These are phyloP conservation scores for Phytophthora nicotianae DNA, from an alignment of 352 stramenopile species.

Conservation along the genomic window DNA sequence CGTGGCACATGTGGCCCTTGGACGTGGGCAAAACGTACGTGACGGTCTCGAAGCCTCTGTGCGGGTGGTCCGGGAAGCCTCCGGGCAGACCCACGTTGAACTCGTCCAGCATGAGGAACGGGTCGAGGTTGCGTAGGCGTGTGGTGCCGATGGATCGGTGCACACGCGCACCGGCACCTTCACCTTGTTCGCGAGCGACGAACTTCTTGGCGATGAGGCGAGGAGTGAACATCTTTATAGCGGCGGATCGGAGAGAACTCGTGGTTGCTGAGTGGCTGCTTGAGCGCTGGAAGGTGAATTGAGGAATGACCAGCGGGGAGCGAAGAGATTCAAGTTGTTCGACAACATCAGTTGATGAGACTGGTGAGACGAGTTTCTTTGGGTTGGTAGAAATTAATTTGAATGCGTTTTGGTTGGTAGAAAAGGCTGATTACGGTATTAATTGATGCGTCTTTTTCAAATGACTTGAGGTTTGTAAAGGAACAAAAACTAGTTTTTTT, in stretches of 20 bases:
- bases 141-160: conserved; percentile 46
- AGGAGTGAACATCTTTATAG: conserved; percentile 36
- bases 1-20: conserved; percentile 86
- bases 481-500: neutral
- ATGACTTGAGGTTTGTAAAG: too few relatives aligned
- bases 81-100: conserved; percentile 63
- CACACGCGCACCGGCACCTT: conserved; percentile 45
- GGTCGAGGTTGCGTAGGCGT: conserved; percentile 44
- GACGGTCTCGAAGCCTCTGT: conserved; percentile 91
- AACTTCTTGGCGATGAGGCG: conserved; percentile 43
- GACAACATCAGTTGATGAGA: neutral
- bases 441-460: too few relatives aligned
- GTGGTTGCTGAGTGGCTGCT: conserved; percentile 13
- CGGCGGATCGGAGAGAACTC: conserved; percentile 23
- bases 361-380: neutral
- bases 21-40: conserved; percentile 83
- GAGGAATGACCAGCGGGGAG: conserved; percentile 12
- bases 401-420: too few relatives aligned
- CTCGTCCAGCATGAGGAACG: conserved; percentile 68
- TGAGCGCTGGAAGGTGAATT: conserved; percentile 13
- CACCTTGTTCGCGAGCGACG: conserved; percentile 37
- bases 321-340: neutral
- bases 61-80: conserved; percentile 89
- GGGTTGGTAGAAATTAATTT: too few relatives aligned
- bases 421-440: too few relatives aligned